phyloP scores from a whole-genome alignment of 768 basidiomycete genomes.

The Pholiota conissans region DNA sequence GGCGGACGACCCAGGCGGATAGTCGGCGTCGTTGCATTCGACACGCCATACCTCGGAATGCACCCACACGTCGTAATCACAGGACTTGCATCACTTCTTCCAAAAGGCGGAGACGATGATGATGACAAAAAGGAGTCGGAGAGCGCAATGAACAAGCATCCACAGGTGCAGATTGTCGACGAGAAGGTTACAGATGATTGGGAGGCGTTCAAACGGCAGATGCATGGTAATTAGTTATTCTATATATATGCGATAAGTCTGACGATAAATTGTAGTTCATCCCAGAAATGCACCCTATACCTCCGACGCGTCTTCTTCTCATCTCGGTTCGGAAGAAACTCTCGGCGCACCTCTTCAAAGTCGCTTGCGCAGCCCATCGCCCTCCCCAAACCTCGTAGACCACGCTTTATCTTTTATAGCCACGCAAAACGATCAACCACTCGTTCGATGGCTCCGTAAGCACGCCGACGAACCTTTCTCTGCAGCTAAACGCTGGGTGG shows the following conservation, averaged over 20 bases:
- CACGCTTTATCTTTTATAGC: slow-evolving; percentile 40
- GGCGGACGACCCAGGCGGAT: slow-evolving; percentile 40
- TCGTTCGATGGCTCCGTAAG: slow-evolving; percentile 51
- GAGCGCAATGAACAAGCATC: slow-evolving; percentile 42
- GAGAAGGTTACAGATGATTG: slow-evolving; percentile 47
- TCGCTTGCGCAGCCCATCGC: slow-evolving; percentile 7
- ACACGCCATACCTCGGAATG: slow-evolving; percentile 61
- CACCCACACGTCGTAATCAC: slow-evolving; percentile 61
- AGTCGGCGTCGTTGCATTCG: slow-evolving; percentile 56
- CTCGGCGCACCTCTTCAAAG: slow-evolving; percentile 10
- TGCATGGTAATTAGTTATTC: slow-evolving; percentile 24
- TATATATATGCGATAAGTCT: not conserved
- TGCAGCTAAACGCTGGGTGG: slow-evolving; percentile 49
- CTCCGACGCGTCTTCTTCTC: not conserved
- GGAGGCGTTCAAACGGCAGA: slow-evolving; percentile 42
- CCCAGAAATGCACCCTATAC: slow-evolving; percentile 8
- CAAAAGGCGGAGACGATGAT: slow-evolving; percentile 31
- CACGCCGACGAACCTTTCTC: slow-evolving; percentile 52
- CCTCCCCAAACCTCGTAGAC: slow-evolving; percentile 31
- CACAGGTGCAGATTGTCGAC: slow-evolving; percentile 44
- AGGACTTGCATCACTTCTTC: slow-evolving; percentile 55
- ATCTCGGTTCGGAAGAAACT: not conserved
- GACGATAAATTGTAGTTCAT: slow-evolving; percentile 8
- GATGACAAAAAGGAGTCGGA: slow-evolving; percentile 30
- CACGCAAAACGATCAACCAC: slow-evolving; percentile 39